Percentiles rank a stretch among this genome's conserved stretches.
These are phyloP conservation scores for Russula sp. DNA, from an alignment of 768 basidiomycete species.

Conservation along the genomic window DNA sequence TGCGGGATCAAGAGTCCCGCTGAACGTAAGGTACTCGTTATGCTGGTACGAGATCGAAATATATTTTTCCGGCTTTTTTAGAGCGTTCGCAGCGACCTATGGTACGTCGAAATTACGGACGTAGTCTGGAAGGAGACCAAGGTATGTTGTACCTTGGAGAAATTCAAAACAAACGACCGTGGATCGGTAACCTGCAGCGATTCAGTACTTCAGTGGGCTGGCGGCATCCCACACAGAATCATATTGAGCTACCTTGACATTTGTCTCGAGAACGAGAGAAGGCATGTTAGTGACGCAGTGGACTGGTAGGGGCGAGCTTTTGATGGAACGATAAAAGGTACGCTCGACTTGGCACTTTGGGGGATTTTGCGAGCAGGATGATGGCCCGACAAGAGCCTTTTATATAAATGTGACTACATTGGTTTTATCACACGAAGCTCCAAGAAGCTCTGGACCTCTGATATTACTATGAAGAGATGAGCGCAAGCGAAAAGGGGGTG, in stretches of 20 bases:
- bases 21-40: constrained; percentile 54
- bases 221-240: background rate
- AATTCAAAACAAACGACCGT: constrained; percentile 1
- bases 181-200: constrained; percentile 1
- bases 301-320: too few species aligned
- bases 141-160: constrained; percentile 17
- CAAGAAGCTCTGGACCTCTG: too few species aligned
- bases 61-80: constrained; percentile 48
- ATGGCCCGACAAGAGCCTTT: too few species aligned
- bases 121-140: background rate
- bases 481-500: too few species aligned
- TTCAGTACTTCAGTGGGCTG: background rate
- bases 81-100: constrained; percentile 45
- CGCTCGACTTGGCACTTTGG: too few species aligned
- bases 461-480: too few species aligned
- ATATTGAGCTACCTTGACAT: constrained; percentile 12
- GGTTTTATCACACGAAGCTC: too few species aligned
- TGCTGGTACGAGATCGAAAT: constrained; percentile 49
- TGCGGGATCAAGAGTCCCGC: constrained; percentile 58
- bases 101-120: background rate
- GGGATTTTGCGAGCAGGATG: too few species aligned
- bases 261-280: constrained; percentile 13
- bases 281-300: constrained; percentile 9
- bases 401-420: too few species aligned
- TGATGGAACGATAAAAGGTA: too few species aligned